A percentile compares a stretch with the other conserved stretches of the same genome.
Conservation (phyloP, 2,329 filamentous ascomycete genomes). For the Stachybotrys elegans region DNA sequence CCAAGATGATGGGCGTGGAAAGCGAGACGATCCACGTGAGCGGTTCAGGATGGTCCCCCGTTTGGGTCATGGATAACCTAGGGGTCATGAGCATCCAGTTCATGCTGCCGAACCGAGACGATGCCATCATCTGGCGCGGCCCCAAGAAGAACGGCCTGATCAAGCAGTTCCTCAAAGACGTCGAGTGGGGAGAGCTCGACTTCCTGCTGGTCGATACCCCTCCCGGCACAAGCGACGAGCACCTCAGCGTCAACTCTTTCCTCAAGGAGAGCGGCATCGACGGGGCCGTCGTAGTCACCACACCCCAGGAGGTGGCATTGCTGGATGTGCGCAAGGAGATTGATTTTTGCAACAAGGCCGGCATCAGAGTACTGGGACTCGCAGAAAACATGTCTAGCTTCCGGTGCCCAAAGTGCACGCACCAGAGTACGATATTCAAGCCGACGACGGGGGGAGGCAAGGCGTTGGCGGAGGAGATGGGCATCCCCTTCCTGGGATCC, state of each 20-base stretch:
- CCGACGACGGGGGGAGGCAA: constrained; percentile 85
- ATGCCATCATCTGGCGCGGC: constrained; percentile 95
- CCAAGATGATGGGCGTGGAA: constrained; percentile 98
- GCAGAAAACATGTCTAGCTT: constrained; percentile 99
- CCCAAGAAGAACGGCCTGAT: constrained; percentile 98
- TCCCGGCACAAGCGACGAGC: constrained; percentile 91
- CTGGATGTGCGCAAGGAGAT: constrained; percentile 96
- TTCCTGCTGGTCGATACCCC: constrained; percentile 93
- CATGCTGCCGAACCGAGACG: constrained; percentile 89
- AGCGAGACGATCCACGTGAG: constrained; percentile 89
- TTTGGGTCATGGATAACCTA: constrained; percentile 92
- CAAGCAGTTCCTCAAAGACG: constrained; percentile 96
- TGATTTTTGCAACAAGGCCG: constrained; percentile 93
- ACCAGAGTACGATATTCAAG: constrained; percentile 79
- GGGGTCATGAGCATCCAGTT: constrained; percentile 98
- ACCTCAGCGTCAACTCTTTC: constrained; percentile 88
- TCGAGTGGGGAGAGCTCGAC: constrained; percentile 94
- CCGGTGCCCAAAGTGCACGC: constrained; percentile 87
- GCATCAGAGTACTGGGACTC: constrained; percentile 79
- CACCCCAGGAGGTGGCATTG: constrained; percentile 88
- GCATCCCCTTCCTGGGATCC: constrained; percentile 80
- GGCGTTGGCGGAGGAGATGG: constrained; percentile 77
- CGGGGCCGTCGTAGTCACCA: constrained; percentile 88
- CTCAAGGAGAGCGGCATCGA: constrained; percentile 89
- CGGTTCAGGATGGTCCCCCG: constrained; percentile 84